A percentile compares a stretch with the other conserved stretches of the same genome.
phyloP scores from a whole-genome alignment of 495 filamentous ascomycete genomes.

The Hypoxylon cercidicola region DNA sequence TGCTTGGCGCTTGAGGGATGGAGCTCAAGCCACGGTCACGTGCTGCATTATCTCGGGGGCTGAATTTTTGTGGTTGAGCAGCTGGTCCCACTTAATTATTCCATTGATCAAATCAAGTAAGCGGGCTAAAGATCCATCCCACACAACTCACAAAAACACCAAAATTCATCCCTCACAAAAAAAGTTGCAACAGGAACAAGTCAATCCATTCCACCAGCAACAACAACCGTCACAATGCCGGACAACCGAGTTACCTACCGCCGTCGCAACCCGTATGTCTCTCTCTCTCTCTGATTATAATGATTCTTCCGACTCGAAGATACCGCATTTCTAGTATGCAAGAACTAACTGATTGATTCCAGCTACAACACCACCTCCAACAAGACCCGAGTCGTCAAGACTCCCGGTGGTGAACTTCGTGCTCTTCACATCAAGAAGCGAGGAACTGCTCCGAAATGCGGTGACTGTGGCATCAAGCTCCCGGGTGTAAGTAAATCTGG shows the following conservation, averaged over 20 bases:
- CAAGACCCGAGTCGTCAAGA: constrained; percentile 95
- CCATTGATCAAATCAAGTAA: constrained; percentile 42
- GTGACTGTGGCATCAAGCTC: constrained; percentile 97
- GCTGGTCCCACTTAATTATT: not conserved
- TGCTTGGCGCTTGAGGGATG: constrained; percentile 1
- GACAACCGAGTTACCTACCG: constrained; percentile 71
- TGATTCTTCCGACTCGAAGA: constrained; percentile 21
- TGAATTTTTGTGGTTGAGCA: constrained; percentile 30
- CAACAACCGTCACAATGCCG: constrained; percentile 71
- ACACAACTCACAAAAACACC: constrained; percentile 46
- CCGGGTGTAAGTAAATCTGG: constrained; percentile 78
- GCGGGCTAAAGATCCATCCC: constrained; percentile 46
- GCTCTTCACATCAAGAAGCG: constrained; percentile 99
- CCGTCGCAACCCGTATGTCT: constrained; percentile 89
- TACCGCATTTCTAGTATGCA: constrained; percentile 16
- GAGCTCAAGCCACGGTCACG: constrained; percentile 32
- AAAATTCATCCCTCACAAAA: constrained; percentile 60
- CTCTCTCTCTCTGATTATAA: constrained; percentile 20
- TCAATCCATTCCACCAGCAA: constrained; percentile 59
- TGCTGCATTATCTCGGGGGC: constrained; percentile 1
- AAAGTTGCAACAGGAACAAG: constrained; percentile 52
- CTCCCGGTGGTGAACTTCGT: constrained; percentile 91
- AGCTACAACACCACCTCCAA: constrained; percentile 98
- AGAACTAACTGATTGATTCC: constrained; percentile 43
- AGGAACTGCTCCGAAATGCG: constrained; percentile 95